Base-by-base conservation (phyloP, 768 basidiomycete species). In the Rhodotorula graminis region DNA sequence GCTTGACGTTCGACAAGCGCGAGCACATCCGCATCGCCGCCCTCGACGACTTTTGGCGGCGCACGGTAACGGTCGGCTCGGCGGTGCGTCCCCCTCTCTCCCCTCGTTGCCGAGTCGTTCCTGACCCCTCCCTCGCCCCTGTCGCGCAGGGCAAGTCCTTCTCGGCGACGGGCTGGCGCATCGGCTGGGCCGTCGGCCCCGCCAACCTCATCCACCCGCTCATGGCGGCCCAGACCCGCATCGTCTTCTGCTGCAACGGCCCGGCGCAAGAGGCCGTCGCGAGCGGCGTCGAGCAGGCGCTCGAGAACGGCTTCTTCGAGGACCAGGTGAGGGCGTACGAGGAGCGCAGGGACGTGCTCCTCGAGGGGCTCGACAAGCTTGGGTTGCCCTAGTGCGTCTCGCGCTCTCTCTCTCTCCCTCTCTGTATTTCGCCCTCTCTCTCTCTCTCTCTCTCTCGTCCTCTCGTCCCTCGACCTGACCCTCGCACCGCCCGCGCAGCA, bases 21-120 rank as follows among this genome's bases (percentile, higher is more conserved):
- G 88, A 89, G 78, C 96, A 99, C 81, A 84, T 93, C 66, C 89
- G 95, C 65, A 90, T 98, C 77, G 94, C 95, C 8, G 91, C 84
- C 49, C 85, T 99, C n/a, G 94, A 93, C 11, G 92, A 93, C 31
- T 96, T 98, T 91, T 98, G 94, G 94, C 91, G 97, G 76, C 88
- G 96, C 57, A 99, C 96, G 0, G 88, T 99, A 56, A 97, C 95
- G 14, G 91, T 97, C 66, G 88, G 90, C 44, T 77, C 76, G 25
- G 77, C n/a, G n/a, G n/a, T n/a, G n/a, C n/a, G n/a, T n/a, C n/a
- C n/a, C n/a, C n/a, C n/a, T n/a, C n/a, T n/a, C n/a, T n/a, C n/a
- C n/a, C n/a, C n/a, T n/a, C n/a, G n/a, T n/a, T n/a, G n/a, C n/a
- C n/a, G n/a, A n/a, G n/a, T n/a, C n/a, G n/a, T n/a, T n/a, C n/a